Conservation (phyloP, 1,284 basidiomycete species). For the Tremellales sp. region DNA sequence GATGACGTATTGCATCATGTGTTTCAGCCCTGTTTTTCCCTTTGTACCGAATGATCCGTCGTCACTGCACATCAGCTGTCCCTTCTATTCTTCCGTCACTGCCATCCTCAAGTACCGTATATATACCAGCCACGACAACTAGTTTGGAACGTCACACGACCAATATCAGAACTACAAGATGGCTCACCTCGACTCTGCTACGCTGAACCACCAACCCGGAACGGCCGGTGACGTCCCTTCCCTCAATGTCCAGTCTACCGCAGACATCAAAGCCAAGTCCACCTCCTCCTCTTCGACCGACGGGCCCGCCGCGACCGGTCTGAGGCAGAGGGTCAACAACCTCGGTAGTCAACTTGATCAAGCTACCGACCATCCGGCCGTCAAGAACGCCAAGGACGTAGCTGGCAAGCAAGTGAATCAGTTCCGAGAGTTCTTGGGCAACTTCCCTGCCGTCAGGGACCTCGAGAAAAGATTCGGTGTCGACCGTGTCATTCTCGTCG, state of each 20-base stretch:
- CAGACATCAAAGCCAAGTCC: neutral
- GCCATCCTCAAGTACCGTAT: too few species aligned
- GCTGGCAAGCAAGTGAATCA: conserved; percentile 23
- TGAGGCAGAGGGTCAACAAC: conserved; percentile 21
- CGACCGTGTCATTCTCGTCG: conserved; percentile 36
- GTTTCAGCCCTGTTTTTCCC: too few species aligned
- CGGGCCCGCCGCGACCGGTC: conserved; percentile 10
- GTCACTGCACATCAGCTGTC: too few species aligned
- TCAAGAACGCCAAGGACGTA: conserved; percentile 24
- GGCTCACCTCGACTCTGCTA: neutral
- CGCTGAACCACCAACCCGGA: neutral
- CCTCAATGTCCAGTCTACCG: neutral
- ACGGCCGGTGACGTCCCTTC: neutral
- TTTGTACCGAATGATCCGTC: too few species aligned
- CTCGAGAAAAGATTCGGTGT: conserved; percentile 32
- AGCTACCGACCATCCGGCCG: conserved; percentile 25
- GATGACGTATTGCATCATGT: too few species aligned
- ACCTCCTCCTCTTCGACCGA: neutral
- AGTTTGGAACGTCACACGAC: too few species aligned
- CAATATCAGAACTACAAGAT: too few species aligned
- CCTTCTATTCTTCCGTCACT: too few species aligned
- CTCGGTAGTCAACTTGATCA: conserved; percentile 17
- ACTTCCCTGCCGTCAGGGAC: conserved; percentile 19
- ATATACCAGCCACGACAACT: too few species aligned
- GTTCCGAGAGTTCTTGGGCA: conserved; percentile 27